Conservation (phyloP, 805 yeast genomes). For the Sugiyamaella boreocaroliniensis region DNA sequence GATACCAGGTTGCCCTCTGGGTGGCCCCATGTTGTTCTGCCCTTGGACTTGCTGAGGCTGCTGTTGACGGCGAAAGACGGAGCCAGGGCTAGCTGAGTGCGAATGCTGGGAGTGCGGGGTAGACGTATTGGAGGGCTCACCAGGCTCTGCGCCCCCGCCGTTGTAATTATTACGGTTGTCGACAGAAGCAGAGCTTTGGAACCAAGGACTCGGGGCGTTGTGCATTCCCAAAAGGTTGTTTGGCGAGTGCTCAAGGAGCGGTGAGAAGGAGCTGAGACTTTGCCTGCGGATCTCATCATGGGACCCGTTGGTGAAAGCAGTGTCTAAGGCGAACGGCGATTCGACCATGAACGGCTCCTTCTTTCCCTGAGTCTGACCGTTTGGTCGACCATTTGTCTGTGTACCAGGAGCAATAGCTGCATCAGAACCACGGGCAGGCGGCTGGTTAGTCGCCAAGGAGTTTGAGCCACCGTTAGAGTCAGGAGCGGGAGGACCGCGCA, state of each 20-base stretch:
- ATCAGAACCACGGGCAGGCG: not conserved
- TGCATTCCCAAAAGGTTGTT: conserved; percentile 3
- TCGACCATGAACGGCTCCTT: not conserved
- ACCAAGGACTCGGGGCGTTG: conserved; percentile 8
- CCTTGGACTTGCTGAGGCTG: not conserved
- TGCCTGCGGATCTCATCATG: not conserved
- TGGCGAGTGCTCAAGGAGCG: conserved; percentile 6
- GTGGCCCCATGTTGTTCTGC: not conserved
- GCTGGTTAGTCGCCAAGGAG: not conserved
- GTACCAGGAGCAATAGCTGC: not conserved
- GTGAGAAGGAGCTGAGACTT: conserved; percentile 3
- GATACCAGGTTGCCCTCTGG: not conserved
- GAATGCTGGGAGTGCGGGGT: not conserved
- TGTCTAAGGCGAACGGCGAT: not conserved
- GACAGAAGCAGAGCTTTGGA: not conserved
- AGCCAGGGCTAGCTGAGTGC: not conserved
- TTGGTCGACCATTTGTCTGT: not conserved
- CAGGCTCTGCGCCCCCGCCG: not conserved
- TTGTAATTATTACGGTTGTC: not conserved
- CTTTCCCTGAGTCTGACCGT: not conserved
- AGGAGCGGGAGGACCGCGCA: too few relatives aligned
- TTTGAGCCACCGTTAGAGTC: not conserved
- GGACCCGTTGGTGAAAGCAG: not conserved
- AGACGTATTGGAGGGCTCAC: not conserved
- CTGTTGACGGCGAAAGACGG: not conserved